A percentile compares a stretch with the other conserved stretches of the same genome.
These are phyloP conservation scores for Pichia sp. DNA, from an alignment of 1,139 yeast genomes.

Conservation along the genomic window DNA sequence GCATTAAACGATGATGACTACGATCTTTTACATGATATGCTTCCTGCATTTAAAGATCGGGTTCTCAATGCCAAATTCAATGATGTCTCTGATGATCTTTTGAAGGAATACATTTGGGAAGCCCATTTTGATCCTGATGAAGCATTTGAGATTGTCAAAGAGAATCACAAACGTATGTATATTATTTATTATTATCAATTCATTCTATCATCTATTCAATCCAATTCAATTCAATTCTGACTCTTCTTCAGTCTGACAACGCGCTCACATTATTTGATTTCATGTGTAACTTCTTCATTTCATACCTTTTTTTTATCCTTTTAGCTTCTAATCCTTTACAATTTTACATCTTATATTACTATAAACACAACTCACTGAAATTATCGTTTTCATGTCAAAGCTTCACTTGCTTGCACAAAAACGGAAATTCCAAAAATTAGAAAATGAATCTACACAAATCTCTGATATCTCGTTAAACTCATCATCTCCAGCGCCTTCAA, in stretches of 20 bases:
- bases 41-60: constrained; percentile 10
- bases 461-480: too few relatives aligned
- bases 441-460: too few relatives aligned
- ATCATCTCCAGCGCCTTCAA: too few relatives aligned
- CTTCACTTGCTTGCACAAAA: constrained; percentile 14
- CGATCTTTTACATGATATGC: constrained; percentile 13
- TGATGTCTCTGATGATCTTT: constrained; percentile 4
- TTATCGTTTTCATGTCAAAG: constrained; percentile 13
- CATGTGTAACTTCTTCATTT: too few relatives aligned
- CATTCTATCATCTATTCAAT: not conserved
- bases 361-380: too few relatives aligned
- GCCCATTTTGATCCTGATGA: constrained; percentile 12
- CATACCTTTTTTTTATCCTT: too few relatives aligned
- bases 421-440: constrained; percentile 1
- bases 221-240: not conserved
- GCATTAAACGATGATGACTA: constrained; percentile 16
- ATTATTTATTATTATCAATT: constrained; percentile 27
- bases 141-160: constrained; percentile 21
- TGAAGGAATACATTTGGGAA: constrained; percentile 17
- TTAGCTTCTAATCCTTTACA: not conserved
- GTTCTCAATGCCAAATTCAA: not conserved
- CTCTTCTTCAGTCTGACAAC: not conserved
- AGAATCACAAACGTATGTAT: constrained; percentile 33
- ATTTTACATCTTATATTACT: too few relatives aligned
- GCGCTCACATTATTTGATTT: too few relatives aligned